phyloP scores from a whole-genome alignment of 495 filamentous ascomycete species.

The Podospora fimiseda region DNA sequence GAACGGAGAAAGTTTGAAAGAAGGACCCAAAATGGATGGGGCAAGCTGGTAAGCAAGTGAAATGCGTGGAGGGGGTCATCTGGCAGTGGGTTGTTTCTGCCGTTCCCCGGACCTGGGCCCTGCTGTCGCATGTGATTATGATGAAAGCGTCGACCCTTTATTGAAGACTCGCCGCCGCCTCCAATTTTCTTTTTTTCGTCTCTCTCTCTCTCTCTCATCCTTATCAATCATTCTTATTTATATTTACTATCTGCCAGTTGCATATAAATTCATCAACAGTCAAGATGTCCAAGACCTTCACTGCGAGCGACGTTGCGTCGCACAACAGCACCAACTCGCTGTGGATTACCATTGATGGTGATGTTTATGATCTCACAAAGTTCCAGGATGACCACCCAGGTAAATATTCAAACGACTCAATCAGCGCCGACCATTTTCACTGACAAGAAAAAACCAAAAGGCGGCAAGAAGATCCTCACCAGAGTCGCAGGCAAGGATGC shows the following conservation, averaged over 20 bases:
- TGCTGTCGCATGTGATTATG: conserved; percentile 16
- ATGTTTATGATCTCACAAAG: conserved; percentile 93
- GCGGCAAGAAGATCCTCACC: conserved; percentile 96
- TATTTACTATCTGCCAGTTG: not conserved
- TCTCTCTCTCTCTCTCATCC: not conserved
- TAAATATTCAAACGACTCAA: conserved; percentile 24
- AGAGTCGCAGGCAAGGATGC: conserved; percentile 94
- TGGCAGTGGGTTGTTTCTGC: not conserved
- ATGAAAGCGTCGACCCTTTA: conserved; percentile 12
- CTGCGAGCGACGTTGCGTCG: conserved; percentile 74
- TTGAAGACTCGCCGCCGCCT: conserved; percentile 4
- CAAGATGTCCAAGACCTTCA: conserved; percentile 84
- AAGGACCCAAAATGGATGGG: no score
- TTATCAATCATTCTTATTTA: not conserved
- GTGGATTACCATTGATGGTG: conserved; percentile 88
- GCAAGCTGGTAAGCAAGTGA: no score
- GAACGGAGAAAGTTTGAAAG: not conserved
- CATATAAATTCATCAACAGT: conserved; percentile 5
- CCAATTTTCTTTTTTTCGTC: conserved; percentile 4
- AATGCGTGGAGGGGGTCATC: not conserved
- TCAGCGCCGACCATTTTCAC: no score
- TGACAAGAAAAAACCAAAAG: conserved; percentile 37
- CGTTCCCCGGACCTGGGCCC: not conserved
- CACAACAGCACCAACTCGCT: conserved; percentile 82
- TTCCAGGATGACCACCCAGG: conserved; percentile 92